Percentiles rank a stretch among this genome's conserved stretches.
These are phyloP conservation scores for Penicillium verhagenii DNA, from an alignment of 495 filamentous ascomycete species.

Conservation along the genomic window DNA sequence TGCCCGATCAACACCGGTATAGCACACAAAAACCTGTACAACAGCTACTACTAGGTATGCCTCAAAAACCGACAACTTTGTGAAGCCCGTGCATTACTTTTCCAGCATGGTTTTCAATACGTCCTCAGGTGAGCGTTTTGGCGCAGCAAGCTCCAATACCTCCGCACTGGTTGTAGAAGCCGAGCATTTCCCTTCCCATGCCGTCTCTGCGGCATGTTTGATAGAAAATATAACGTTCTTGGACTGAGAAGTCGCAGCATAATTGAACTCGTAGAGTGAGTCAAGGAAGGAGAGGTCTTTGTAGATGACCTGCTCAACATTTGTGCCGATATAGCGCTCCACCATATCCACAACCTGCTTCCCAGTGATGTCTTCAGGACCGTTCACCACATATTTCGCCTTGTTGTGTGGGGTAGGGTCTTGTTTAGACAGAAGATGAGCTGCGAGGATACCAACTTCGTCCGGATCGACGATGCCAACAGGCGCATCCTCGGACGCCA, in stretches of 20 bases:
- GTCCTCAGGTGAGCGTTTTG: slow-evolving; percentile 24
- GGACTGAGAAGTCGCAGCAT: slow-evolving; percentile 14
- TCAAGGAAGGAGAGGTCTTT: slow-evolving; percentile 37
- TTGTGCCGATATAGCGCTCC: slow-evolving; percentile 37
- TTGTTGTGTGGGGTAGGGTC: slow-evolving; percentile 35
- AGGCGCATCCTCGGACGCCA: slow-evolving; percentile 33
- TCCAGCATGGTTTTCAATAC: slow-evolving; percentile 17
- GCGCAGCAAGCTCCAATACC: slow-evolving; percentile 28
- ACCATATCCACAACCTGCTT: slow-evolving; percentile 37
- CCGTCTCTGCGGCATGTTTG: slow-evolving; percentile 19
- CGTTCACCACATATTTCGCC: slow-evolving; percentile 43
- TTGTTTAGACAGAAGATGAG: slow-evolving; percentile 34
- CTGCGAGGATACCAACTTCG: slow-evolving; percentile 42
- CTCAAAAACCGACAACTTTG: no score
- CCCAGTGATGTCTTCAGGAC: slow-evolving; percentile 43
- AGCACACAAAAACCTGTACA: no score
- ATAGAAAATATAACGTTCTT: slow-evolving; percentile 27
- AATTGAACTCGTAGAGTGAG: slow-evolving; percentile 12
- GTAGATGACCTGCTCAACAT: slow-evolving; percentile 36
- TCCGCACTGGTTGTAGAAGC: slow-evolving; percentile 37
- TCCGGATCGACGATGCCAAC: slow-evolving; percentile 36
- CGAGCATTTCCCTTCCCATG: slow-evolving; percentile 30
- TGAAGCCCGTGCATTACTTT: no score
- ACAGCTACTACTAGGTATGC: no score
- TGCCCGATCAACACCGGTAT: no score